Evolutionary conservation across 2,329 filamentous ascomycete species (phyloP).

Genomic region (Chalaropsis ovoidea): DNA sequence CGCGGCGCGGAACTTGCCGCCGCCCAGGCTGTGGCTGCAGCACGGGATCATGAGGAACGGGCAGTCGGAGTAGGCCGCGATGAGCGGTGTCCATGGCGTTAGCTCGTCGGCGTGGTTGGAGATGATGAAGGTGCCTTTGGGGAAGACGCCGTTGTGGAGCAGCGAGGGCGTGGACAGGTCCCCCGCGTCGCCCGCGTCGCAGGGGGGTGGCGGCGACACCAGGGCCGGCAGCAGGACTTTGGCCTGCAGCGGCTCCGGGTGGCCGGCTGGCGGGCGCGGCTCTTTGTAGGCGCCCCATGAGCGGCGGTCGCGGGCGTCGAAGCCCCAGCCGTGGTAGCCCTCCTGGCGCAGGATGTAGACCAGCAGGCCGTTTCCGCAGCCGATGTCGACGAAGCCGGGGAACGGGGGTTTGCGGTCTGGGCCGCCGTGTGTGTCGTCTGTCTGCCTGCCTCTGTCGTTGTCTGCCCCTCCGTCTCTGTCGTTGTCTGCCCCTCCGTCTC

Average conservation of each 20-base stretch:
- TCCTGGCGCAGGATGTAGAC: conserved; percentile 72
- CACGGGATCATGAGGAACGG: conserved; percentile 92
- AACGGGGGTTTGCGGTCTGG: conserved; percentile 41
- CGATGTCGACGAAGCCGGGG: conserved; percentile 89
- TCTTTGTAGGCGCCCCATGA: conserved; percentile 67
- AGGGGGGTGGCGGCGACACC: conserved; percentile 28
- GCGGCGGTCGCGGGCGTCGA: conserved; percentile 77
- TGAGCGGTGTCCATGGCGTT: conserved; percentile 87
- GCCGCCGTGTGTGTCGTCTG: conserved; percentile 27
- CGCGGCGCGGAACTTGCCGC: conserved; percentile 60
- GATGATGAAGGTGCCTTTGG: conserved; percentile 73
- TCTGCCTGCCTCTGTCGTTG: conserved; percentile 26
- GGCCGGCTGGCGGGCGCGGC: conserved; percentile 7
- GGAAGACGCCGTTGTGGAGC: conserved; percentile 56
- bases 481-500: not conserved
- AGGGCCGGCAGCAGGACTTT: conserved; percentile 43
- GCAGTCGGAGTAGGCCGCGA: conserved; percentile 63
- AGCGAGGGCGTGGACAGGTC: conserved; percentile 19
- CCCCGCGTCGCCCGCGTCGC: too few relatives aligned
- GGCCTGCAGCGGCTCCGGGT: conserved; percentile 34
- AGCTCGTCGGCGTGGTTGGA: conserved; percentile 96
- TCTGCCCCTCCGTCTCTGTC: not conserved
- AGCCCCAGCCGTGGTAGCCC: conserved; percentile 78
- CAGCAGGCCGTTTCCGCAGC: conserved; percentile 87
- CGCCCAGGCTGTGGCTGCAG: conserved; percentile 79